A percentile compares a stretch with the other conserved stretches of the same genome.
phyloP scores from a whole-genome alignment of 352 stramenopile genomes.

The Elongisporangium undulatum region DNA sequence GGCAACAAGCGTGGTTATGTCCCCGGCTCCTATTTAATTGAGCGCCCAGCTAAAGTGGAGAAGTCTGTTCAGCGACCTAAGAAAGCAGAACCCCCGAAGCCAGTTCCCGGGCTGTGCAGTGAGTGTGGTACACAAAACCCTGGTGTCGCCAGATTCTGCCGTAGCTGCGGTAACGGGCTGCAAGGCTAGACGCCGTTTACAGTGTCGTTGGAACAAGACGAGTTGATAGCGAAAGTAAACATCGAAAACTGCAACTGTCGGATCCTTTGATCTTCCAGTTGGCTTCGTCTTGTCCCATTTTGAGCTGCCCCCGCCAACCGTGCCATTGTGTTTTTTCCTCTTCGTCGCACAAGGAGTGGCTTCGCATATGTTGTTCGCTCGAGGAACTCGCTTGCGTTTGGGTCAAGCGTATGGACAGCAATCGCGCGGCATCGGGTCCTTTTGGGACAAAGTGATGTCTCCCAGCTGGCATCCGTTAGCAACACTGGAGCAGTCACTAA shows the following conservation, averaged over 20 bases:
- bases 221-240: slow-evolving; percentile 9
- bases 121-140: slow-evolving; percentile 74
- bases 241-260: neutral
- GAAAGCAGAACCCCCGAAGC: slow-evolving; percentile 23
- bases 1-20: slow-evolving; percentile 71
- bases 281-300: neutral
- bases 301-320: neutral
- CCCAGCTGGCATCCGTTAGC: slow-evolving; percentile 43
- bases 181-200: slow-evolving; percentile 27
- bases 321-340: neutral
- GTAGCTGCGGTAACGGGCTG: slow-evolving; percentile 73
- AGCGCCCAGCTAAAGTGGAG: slow-evolving; percentile 44
- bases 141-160: slow-evolving; percentile 69
- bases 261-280: neutral
- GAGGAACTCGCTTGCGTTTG: neutral
- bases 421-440: slow-evolving; percentile 16
- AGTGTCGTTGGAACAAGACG: neutral
- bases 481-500: slow-evolving; percentile 64
- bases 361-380: neutral
- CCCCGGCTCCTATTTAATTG: slow-evolving; percentile 78
- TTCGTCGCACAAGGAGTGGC: neutral
- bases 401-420: slow-evolving; percentile 9
- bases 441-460: slow-evolving; percentile 46
- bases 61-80: slow-evolving; percentile 24
- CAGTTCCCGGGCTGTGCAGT: slow-evolving; percentile 54